phyloP scores from a whole-genome alignment of 1,284 basidiomycete species.

The Fomitopsis betulina region DNA sequence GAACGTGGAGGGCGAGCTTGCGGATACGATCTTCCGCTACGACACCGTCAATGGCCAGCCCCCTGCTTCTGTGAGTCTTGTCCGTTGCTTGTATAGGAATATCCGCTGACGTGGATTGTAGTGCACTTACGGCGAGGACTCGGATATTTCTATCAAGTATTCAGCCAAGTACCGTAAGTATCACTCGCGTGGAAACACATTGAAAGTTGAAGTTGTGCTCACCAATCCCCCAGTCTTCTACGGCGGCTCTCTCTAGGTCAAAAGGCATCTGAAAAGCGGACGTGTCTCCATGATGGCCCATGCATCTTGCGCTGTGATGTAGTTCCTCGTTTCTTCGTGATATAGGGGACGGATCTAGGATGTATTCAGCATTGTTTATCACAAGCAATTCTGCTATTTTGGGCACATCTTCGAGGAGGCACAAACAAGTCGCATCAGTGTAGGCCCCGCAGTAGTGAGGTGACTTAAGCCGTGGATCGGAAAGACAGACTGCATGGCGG shows the following conservation, averaged over 20 bases:
- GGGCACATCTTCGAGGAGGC: too few species aligned
- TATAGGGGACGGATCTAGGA: too few species aligned
- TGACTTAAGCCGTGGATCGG: too few species aligned
- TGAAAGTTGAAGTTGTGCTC: background rate
- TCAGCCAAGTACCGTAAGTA: slow-evolving; percentile 27
- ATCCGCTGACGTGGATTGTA: slow-evolving; percentile 5
- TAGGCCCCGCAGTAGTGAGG: too few species aligned
- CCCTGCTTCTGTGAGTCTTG: slow-evolving; percentile 40
- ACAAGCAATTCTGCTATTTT: too few species aligned
- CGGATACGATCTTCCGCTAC: slow-evolving; percentile 48
- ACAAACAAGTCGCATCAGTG: too few species aligned
- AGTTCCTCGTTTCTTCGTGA: too few species aligned
- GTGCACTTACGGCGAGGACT: slow-evolving; percentile 20
- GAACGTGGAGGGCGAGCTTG: slow-evolving; percentile 42
- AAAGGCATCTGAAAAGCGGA: too few species aligned
- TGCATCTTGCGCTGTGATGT: too few species aligned
- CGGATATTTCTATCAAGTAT: slow-evolving; percentile 27
- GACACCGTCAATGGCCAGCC: slow-evolving; percentile 62
- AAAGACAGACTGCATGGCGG: too few species aligned
- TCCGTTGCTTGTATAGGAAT: background rate
- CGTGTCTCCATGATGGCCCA: too few species aligned
- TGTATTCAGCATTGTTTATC: too few species aligned
- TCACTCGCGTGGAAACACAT: background rate
- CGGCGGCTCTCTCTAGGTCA: slow-evolving; percentile 10
- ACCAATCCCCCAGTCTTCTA: slow-evolving; percentile 15